Conservation (phyloP, 176 grass and related monocot genomes). For the Phoenix dactylifera region DNA sequence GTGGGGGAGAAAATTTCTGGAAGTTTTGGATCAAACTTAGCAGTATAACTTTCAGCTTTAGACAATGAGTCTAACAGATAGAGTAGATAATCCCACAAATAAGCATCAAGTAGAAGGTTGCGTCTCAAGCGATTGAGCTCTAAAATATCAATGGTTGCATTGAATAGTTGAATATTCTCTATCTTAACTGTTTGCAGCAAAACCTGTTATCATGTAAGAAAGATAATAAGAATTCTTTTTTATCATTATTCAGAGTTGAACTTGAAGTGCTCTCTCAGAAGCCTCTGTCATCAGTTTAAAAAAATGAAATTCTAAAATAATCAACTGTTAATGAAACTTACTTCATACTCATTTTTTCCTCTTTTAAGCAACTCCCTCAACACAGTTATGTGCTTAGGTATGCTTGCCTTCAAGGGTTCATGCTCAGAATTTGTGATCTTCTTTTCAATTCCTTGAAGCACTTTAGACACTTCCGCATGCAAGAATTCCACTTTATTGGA, state of each 20-base stretch:
- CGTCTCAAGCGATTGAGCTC: slow-evolving; percentile 73
- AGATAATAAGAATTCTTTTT: neutral
- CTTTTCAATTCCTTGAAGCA: slow-evolving; percentile 49
- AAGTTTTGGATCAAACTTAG: slow-evolving; percentile 15
- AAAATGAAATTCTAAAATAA: slow-evolving; percentile 7
- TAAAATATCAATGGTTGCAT: slow-evolving; percentile 58
- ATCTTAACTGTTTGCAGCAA: slow-evolving; percentile 52
- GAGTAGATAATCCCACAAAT: slow-evolving; percentile 61
- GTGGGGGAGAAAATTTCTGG: slow-evolving; percentile 25
- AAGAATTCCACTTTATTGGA: slow-evolving; percentile 43
- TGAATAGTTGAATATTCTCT: slow-evolving; percentile 28
- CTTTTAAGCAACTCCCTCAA: slow-evolving; percentile 67
- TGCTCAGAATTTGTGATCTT: slow-evolving; percentile 28
- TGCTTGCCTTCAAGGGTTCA: slow-evolving; percentile 39
- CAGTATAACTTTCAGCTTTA: slow-evolving; percentile 27
- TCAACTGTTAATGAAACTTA: slow-evolving; percentile 9
- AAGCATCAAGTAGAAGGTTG: slow-evolving; percentile 59
- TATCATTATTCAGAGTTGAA: too few species aligned
- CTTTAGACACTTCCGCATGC: slow-evolving; percentile 55
- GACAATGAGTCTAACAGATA: slow-evolving; percentile 42
- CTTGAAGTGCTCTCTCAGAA: too few species aligned
- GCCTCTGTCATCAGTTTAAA: neutral
- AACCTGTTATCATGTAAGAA: slow-evolving; percentile 28
- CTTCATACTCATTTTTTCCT: slow-evolving; percentile 77
- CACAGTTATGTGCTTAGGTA: slow-evolving; percentile 41